Evolutionary conservation across 371 early-diverging fungal species (phyloP).

Genomic region (Mortierella sp.): DNA sequence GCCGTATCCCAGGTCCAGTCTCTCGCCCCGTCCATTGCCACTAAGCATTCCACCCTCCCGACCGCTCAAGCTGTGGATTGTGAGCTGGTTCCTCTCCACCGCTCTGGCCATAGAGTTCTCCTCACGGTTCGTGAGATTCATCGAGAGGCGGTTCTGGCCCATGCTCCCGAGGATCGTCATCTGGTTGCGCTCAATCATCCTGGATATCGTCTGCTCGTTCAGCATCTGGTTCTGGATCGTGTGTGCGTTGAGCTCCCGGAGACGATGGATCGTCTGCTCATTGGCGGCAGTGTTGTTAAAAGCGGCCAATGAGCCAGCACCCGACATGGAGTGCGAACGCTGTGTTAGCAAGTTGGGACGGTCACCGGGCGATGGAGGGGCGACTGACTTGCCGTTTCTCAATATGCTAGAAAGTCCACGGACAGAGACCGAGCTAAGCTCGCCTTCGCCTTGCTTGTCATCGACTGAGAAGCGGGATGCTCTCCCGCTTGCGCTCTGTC

Average conservation of each 20-base stretch:
- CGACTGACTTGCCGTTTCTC: conserved; percentile 7
- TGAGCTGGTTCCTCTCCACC: conserved; percentile 75
- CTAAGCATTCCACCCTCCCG: conserved; percentile 30
- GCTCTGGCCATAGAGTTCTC: conserved; percentile 67
- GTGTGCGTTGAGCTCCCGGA: conserved; percentile 57
- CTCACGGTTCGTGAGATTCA: conserved; percentile 58
- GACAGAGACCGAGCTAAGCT: conserved; percentile 25
- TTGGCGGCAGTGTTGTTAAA: conserved; percentile 35
- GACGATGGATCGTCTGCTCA: conserved; percentile 56
- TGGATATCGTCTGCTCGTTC: conserved; percentile 74
- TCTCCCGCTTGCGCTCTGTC: conserved; percentile 9
- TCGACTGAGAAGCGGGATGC: background rate
- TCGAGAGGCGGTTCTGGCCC: conserved; percentile 51
- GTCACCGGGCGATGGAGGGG: conserved; percentile 8
- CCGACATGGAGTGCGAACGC: conserved; percentile 37
- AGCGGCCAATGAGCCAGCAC: conserved; percentile 18
- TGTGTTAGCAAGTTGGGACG: conserved; percentile 43
- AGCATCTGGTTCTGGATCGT: conserved; percentile 60
- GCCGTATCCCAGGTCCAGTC: conserved; percentile 47
- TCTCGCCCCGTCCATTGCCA: conserved; percentile 34
- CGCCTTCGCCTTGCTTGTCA: conserved; percentile 6
- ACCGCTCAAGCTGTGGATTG: conserved; percentile 71
- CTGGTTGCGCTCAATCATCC: conserved; percentile 74
- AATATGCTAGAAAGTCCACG: conserved; percentile 20
- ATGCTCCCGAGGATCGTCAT: conserved; percentile 61